phyloP scores from a whole-genome alignment of 345 rosid species.

The Carallia brachiata region DNA sequence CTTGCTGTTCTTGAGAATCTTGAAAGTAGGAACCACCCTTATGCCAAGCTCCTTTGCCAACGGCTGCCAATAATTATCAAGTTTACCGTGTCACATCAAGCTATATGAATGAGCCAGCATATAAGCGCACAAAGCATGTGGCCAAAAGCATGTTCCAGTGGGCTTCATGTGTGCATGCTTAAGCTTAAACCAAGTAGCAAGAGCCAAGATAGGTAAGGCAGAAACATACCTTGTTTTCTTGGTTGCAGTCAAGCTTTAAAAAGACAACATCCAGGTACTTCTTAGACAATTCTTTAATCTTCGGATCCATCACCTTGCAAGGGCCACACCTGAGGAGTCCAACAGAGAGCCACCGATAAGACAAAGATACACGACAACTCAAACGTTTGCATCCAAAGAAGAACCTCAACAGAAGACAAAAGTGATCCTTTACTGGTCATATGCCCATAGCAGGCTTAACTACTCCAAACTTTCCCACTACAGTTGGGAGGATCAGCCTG shows the following conservation, averaged over 20 bases:
- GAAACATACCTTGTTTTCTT: conserved; percentile 65
- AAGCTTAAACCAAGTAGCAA: background rate
- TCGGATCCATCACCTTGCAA: conserved; percentile 90
- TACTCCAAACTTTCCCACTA: no score
- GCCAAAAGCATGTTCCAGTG: no score
- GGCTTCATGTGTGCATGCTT: no score
- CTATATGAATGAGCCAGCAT: no score
- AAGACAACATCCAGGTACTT: conserved; percentile 78
- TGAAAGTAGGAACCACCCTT: conserved; percentile 84
- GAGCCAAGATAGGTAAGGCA: background rate
- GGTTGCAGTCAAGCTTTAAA: conserved; percentile 92
- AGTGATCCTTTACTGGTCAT: background rate
- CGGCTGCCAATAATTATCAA: conserved; percentile 47
- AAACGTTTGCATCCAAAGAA: background rate
- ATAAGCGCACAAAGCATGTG: no score
- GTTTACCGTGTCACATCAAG: background rate
- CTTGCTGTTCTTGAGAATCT: conserved; percentile 68
- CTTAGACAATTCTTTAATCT: conserved; percentile 64
- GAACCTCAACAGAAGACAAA: background rate
- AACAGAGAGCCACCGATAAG: background rate
- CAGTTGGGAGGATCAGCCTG: no score
- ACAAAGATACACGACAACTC: background rate
- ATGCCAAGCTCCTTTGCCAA: conserved; percentile 93
- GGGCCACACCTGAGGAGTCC: conserved; percentile 79
- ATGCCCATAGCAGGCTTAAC: no score